Conservation (phyloP, 805 yeast genomes). For the Candida saitoana region DNA sequence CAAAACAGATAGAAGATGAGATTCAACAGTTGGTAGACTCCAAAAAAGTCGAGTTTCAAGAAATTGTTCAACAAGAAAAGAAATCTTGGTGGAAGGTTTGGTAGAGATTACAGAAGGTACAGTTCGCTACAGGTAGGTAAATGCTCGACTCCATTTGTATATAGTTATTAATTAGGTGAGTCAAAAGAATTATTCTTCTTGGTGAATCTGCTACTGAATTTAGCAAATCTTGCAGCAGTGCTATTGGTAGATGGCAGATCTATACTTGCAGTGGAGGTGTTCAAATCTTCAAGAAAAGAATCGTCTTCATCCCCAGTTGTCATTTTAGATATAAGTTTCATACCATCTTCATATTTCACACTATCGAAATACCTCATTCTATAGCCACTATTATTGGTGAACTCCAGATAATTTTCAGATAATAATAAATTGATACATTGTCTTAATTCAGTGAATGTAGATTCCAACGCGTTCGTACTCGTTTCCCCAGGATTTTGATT, state of each 20-base stretch:
- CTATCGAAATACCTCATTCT: slow-evolving; percentile 61
- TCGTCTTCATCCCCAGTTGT: slow-evolving; percentile 16
- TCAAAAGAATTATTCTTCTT: slow-evolving; percentile 2
- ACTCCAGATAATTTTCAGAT: slow-evolving; percentile 61
- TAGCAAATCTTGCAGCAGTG: slow-evolving; percentile 22
- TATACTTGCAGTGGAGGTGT: slow-evolving; percentile 8
- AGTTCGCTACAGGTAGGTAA: not conserved
- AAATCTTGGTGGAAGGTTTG: slow-evolving; percentile 10
- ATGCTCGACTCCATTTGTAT: not conserved
- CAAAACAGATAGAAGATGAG: slow-evolving; percentile 18
- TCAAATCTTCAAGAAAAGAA: slow-evolving; percentile 7
- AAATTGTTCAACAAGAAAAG: slow-evolving; percentile 12
- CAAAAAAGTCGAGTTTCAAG: slow-evolving; percentile 17
- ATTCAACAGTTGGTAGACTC: slow-evolving; percentile 28
- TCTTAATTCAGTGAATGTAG: slow-evolving; percentile 73
- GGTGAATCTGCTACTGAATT: slow-evolving; percentile 22
- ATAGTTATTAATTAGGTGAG: not conserved
- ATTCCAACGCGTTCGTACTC: slow-evolving; percentile 52
- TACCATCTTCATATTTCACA: slow-evolving; percentile 69
- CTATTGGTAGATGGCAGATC: slow-evolving; percentile 10
- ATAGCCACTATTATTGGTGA: slow-evolving; percentile 44
- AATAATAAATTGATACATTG: slow-evolving; percentile 74
- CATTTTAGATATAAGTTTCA: slow-evolving; percentile 54
- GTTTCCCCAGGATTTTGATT: slow-evolving; percentile 18
- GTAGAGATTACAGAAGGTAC: slow-evolving; percentile 11